A percentile compares a stretch with the other conserved stretches of the same genome.
phyloP scores from a whole-genome alignment of 257 asterid genomes.

The Ligustrum vulgare region DNA sequence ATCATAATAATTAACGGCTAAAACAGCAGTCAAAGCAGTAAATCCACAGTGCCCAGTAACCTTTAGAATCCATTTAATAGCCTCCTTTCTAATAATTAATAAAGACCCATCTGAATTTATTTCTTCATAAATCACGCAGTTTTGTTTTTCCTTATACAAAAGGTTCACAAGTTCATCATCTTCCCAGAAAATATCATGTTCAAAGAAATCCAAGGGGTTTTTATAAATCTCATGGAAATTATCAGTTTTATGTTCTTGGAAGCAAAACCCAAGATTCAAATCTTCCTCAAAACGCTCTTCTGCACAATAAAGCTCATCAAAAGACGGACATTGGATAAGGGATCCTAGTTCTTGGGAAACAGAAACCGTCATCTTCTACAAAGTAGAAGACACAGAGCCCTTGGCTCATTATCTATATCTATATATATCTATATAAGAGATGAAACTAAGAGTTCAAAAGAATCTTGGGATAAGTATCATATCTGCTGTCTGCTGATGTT shows the following conservation, averaged over 20 bases:
- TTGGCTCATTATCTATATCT: slow-evolving; percentile 41
- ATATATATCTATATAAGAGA: no score
- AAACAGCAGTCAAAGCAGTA: slow-evolving; percentile 38
- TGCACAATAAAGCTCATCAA: slow-evolving; percentile 43
- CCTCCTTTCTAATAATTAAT: slow-evolving; percentile 34
- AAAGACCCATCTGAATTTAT: slow-evolving; percentile 26
- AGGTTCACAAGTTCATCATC: slow-evolving; percentile 41
- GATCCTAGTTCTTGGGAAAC: slow-evolving; percentile 23
- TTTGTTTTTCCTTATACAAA: slow-evolving; percentile 40
- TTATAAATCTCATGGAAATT: slow-evolving; percentile 5
- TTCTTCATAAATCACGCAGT: slow-evolving; percentile 11
- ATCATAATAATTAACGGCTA: slow-evolving; percentile 44
- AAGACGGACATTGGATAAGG: slow-evolving; percentile 31
- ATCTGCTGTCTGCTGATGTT: slow-evolving; percentile 29
- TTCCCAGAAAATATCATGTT: slow-evolving; percentile 49
- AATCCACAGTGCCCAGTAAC: slow-evolving; percentile 40
- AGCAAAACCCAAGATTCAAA: slow-evolving; percentile 30
- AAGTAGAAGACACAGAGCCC: slow-evolving; percentile 37
- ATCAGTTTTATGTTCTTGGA: slow-evolving; percentile 20
- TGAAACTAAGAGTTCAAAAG: neutral
- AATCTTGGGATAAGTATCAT: slow-evolving; percentile 42
- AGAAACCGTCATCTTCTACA: slow-evolving; percentile 38
- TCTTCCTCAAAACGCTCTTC: slow-evolving; percentile 45
- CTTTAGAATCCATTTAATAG: slow-evolving; percentile 41
- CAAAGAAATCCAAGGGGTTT: slow-evolving; percentile 31